These are phyloP conservation scores for Stramenopiles sp. DNA, from an alignment of 352 stramenopile species.

Conservation along the genomic window DNA sequence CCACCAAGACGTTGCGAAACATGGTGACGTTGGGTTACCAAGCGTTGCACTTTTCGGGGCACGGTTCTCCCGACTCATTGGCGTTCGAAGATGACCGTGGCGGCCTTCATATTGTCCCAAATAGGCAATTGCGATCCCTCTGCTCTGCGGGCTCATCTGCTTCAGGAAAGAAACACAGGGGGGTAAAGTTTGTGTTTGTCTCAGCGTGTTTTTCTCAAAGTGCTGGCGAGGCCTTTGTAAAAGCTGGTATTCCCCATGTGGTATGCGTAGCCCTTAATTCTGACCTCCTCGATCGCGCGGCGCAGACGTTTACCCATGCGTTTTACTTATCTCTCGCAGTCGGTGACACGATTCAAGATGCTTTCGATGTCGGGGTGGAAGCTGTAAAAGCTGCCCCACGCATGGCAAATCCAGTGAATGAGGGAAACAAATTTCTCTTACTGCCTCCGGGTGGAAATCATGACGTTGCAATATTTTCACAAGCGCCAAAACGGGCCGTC, in stretches of 20 bases:
- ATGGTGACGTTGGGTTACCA: too few species aligned
- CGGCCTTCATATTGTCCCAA: too few species aligned
- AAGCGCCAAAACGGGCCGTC: too few species aligned
- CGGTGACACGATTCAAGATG: conserved; percentile 37
- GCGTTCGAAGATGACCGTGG: too few species aligned
- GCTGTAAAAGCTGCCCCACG: conserved; percentile 25
- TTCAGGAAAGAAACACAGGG: too few species aligned
- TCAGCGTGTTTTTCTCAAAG: conserved; percentile 64
- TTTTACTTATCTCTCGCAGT: conserved; percentile 47
- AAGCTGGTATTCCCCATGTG: conserved; percentile 60
- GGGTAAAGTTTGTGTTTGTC: conserved; percentile 47
- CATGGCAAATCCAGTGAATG: not conserved
- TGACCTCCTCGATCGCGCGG: conserved; percentile 39
- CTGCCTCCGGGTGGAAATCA: too few species aligned
- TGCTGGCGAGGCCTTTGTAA: conserved; percentile 59
- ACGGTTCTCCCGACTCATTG: too few species aligned
- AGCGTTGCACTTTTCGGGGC: too few species aligned
- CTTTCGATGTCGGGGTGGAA: conserved; percentile 44
- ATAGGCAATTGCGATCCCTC: too few species aligned
- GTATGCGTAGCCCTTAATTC: conserved; percentile 52
- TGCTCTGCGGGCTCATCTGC: too few species aligned
- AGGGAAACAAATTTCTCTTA: conserved; percentile 16
- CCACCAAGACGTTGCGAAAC: too few species aligned
- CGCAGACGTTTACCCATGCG: conserved; percentile 40
- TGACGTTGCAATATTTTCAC: too few species aligned